Base-by-base conservation (phyloP, 352 stramenopile genomes). In the Phytophthora agathidicida region DNA sequence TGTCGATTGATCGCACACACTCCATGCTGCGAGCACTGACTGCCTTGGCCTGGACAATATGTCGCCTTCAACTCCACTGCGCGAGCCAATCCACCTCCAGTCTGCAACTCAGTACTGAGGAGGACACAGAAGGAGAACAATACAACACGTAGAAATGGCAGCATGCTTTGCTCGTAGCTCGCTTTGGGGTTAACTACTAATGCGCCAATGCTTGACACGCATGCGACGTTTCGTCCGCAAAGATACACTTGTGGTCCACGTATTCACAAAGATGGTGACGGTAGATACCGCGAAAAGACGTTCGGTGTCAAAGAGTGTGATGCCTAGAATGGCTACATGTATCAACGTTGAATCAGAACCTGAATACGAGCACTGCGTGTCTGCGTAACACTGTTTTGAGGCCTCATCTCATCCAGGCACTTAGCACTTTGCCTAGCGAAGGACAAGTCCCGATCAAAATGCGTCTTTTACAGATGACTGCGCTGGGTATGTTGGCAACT, bases 1-100 rank as follows among this genome's bases (percentile, higher is more conserved):
- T 77, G 68, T 20, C 79, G 75, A 37, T 81, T 90, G 65, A 91
- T 75, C 43, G 68, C 77, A 45, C 83, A 93, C 20, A 65, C 59
- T 22, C 83, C 83, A 47, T 89, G 80, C 23, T 89, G 67, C 11
- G 79, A 91, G 60, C 83, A 93, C 56, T 89, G 80, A 42, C 86
- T 90, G 9, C 71, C 73, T 31, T 61, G 60, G 3, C 80, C 83
- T 2, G 80, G 79, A 11, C 83, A 93, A 24, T 72, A 73, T 32
- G 66, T 74, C 31, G 27, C 59, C 17, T 65, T 60, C 19, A 75
- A 48, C 10, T 68, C 53, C 3, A 64, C 32, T 20, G 59, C 54
- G n/a, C 44, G 36, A 2, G 24, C 54, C 22, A 52, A 23, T 7
- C n/a, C 28, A 16, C 22, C 27, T 7, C 31, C 16, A 14, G 19